Evolutionary conservation across 192 early-diverging fungal genomes (phyloP).

Genomic region (Podila clonocystis): DNA sequence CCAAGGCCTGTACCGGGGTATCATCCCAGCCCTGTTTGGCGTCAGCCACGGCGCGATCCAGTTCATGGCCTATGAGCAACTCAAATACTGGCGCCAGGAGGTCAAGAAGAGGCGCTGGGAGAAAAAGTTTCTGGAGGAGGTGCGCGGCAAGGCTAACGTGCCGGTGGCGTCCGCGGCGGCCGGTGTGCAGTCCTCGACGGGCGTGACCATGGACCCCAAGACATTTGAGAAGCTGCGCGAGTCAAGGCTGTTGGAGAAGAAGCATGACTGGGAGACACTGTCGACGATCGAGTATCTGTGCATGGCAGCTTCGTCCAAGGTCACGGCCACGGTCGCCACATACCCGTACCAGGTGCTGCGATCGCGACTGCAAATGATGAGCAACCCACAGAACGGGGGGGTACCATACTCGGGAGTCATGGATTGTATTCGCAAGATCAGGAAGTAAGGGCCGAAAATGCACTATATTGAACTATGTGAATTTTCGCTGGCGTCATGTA

Average conservation of each 20-base stretch:
- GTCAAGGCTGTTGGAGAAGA: constrained; percentile 32
- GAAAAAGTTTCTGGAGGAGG: constrained; percentile 45
- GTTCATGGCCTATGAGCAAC: constrained; percentile 98
- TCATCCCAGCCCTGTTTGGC: constrained; percentile 91
- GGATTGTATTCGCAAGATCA: constrained; percentile 77
- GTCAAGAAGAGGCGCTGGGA: constrained; percentile 45
- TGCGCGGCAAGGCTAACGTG: constrained; percentile 6
- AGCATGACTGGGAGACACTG: constrained; percentile 52
- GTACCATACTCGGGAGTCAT: constrained; percentile 77
- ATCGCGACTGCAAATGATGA: constrained; percentile 82
- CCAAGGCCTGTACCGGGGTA: constrained; percentile 80
- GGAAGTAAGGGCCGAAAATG: constrained; percentile 37
- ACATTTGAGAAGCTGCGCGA: constrained; percentile 33
- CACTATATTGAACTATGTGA: background rate
- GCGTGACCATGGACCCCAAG: constrained; percentile 30
- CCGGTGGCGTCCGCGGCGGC: constrained; percentile 2
- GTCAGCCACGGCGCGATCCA: constrained; percentile 97
- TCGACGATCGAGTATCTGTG: constrained; percentile 78
- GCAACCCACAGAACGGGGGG: constrained; percentile 52
- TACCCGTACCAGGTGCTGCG: constrained; percentile 95
- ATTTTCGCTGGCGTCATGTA: no score
- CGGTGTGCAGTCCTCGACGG: constrained; percentile 1
- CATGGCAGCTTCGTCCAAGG: constrained; percentile 90
- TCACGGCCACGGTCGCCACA: constrained; percentile 86
- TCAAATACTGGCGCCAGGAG: constrained; percentile 79